Percentiles rank a stretch among this genome's conserved stretches.
Conservation (phyloP, 23 red algal genomes). For the Gracilariopsis chorda region DNA sequence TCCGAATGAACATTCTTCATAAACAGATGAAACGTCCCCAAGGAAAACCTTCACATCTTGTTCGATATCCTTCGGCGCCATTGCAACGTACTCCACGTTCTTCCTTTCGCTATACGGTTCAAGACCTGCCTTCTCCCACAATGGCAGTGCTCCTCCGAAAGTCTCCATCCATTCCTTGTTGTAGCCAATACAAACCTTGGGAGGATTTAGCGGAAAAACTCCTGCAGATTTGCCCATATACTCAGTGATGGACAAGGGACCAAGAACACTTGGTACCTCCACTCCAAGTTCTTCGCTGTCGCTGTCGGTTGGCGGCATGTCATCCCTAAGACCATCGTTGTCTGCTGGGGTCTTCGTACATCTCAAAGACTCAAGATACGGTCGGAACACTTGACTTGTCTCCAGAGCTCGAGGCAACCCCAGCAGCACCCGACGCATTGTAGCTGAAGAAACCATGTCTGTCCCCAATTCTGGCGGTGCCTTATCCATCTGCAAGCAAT, state of each 20-base stretch:
- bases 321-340: too few species aligned
- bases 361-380: constrained; percentile 9
- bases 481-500: not conserved
- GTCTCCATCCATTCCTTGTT: constrained; percentile 63
- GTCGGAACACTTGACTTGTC: constrained; percentile 27
- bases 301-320: not conserved
- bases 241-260: constrained; percentile 42
- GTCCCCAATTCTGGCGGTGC: not conserved
- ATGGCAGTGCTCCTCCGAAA: constrained; percentile 31
- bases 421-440: constrained; percentile 31
- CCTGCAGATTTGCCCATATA: constrained; percentile 3
- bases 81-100: constrained; percentile 58
- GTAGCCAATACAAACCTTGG: constrained; percentile 59
- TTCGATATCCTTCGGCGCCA: constrained; percentile 56
- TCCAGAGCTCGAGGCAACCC: constrained; percentile 35
- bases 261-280: not conserved
- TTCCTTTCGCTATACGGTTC: constrained; percentile 55
- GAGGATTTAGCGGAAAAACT: constrained; percentile 40
- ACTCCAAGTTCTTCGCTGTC: not conserved
- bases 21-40: constrained; percentile 52
- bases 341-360: not conserved
- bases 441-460: constrained; percentile 23
- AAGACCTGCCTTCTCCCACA: constrained; percentile 64
- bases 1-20: constrained; percentile 68
- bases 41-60: constrained; percentile 44